Conservation (phyloP, 768 basidiomycete species). For the Daedaleopsis sinensis region DNA sequence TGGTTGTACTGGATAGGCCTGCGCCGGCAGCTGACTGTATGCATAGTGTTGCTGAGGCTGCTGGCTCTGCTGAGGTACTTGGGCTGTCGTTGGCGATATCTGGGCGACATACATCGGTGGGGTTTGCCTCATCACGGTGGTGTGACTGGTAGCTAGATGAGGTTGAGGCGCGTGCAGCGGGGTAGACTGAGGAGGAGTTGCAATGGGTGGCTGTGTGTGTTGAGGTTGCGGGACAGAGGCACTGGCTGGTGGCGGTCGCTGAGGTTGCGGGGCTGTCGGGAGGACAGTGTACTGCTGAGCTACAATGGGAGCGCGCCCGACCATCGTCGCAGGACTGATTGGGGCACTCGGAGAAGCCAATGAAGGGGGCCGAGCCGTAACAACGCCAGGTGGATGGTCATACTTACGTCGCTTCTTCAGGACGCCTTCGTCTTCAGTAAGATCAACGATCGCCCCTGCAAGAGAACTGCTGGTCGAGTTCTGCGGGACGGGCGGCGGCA, state of each 20-base stretch:
- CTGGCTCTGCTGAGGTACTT: too few species aligned
- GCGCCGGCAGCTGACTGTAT: too few species aligned
- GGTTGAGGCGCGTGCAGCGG: neutral
- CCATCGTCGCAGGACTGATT: neutral
- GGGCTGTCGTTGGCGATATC: too few species aligned
- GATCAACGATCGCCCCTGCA: slow-evolving; percentile 16
- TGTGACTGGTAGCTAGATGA: neutral
- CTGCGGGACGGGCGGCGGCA: neutral
- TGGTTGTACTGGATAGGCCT: too few species aligned
- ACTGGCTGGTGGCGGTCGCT: neutral
- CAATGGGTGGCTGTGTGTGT: neutral
- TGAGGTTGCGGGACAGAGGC: neutral
- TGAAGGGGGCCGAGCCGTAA: neutral
- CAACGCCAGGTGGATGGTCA: neutral
- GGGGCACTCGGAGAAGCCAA: neutral
- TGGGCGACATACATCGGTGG: too few species aligned
- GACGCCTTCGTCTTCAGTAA: slow-evolving; percentile 2
- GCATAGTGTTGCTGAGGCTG: too few species aligned
- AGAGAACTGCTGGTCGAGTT: slow-evolving; percentile 7
- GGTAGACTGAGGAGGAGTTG: neutral
- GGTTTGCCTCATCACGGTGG: neutral
- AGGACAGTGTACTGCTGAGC: neutral
- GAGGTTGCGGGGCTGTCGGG: neutral
- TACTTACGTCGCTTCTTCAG: slow-evolving; percentile 9
- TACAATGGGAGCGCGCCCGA: neutral